Conservation (phyloP, 768 basidiomycete genomes). For the Hericium erinaceus region DNA sequence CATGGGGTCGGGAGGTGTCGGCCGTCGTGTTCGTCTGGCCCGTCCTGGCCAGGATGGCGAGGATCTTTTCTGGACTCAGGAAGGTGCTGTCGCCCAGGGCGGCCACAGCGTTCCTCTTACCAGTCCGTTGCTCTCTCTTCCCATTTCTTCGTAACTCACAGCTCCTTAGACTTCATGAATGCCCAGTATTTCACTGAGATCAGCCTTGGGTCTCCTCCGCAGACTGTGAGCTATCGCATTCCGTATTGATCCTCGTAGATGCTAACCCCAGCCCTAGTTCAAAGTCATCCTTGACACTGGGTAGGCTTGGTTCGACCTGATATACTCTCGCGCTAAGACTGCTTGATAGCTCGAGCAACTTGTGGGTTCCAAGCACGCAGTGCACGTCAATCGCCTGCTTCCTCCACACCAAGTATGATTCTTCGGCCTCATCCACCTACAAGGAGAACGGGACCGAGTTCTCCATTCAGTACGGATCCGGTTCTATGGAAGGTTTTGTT, state of each 20-base stretch:
- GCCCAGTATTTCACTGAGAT: constrained; percentile 96
- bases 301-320: constrained; percentile 24
- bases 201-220: constrained; percentile 72
- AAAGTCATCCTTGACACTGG: constrained; percentile 95
- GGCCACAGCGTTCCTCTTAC: constrained; percentile 85
- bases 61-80: constrained; percentile 75
- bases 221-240: constrained; percentile 41
- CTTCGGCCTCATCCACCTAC: constrained; percentile 69
- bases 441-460: constrained; percentile 85
- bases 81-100: constrained; percentile 44
- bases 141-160: neutral
- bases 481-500: constrained; percentile 94
- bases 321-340: constrained; percentile 1
- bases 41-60: constrained; percentile 33
- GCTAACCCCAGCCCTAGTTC: constrained; percentile 39
- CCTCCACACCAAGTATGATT: constrained; percentile 90
- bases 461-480: constrained; percentile 89
- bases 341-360: constrained; percentile 66
- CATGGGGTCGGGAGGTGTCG: constrained; percentile 64
- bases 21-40: constrained; percentile 45
- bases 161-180: constrained; percentile 81
- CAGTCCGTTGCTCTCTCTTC: constrained; percentile 43
- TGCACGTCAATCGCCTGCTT: constrained; percentile 91
- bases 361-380: constrained; percentile 81
- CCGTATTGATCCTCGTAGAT: neutral